These are phyloP conservation scores for Suillus decipiens DNA, from an alignment of 768 basidiomycete genomes.

Conservation along the genomic window DNA sequence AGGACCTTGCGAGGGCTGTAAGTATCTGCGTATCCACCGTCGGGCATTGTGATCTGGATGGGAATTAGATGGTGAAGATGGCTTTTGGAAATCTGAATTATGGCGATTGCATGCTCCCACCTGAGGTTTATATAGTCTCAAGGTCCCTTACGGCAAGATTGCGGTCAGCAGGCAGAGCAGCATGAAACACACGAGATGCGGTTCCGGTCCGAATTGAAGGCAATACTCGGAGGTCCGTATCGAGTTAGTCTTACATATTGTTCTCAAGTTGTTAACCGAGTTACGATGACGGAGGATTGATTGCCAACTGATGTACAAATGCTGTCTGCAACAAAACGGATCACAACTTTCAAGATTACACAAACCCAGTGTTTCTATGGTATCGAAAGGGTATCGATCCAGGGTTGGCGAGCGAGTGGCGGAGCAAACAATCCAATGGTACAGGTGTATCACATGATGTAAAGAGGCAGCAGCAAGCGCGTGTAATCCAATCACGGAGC, in stretches of 20 bases:
- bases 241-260: neutral
- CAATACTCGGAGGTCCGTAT: neutral
- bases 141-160: neutral
- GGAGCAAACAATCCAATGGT: constrained; percentile 1
- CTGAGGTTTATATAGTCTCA: neutral
- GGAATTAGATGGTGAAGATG: neutral
- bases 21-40: constrained; percentile 38
- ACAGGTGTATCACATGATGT: constrained; percentile 9
- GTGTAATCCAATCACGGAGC: constrained; percentile 4
- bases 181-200: neutral
- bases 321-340: constrained; percentile 17
- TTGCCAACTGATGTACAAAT: constrained; percentile 19
- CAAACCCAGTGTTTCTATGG: constrained; percentile 24
- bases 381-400: constrained; percentile 29
- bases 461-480: neutral
- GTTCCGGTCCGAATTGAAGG: constrained; percentile 1
- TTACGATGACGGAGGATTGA: constrained; percentile 2
- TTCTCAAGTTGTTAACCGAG: neutral
- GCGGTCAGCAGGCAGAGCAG: neutral
- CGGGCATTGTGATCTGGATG: constrained; percentile 20
- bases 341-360: constrained; percentile 28
- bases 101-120: neutral
- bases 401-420: constrained; percentile 5
- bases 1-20: constrained; percentile 60
- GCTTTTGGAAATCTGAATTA: neutral